Evolutionary conservation across 768 basidiomycete genomes (phyloP), one percentile per base, ranked within the genome.

Genomic region (Rhodotorula sphaerocarpa): DNA sequence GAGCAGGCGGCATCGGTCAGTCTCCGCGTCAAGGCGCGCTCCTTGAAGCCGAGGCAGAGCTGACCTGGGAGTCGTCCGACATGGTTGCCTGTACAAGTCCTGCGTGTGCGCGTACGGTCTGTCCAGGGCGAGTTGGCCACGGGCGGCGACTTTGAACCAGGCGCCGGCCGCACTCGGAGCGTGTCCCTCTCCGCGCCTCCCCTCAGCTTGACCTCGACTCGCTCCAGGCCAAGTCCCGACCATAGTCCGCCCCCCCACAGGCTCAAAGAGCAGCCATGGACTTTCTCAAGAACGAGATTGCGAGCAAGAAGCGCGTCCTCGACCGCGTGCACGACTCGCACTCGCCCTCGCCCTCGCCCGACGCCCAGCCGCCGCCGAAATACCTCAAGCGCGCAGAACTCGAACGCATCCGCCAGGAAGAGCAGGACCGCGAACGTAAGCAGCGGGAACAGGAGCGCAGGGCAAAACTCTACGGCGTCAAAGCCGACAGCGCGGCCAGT

Each of bases 381-480:
- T 97, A 97, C 75, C 82, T 95, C 82, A 84, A 87, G 44, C 81
- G 86, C 67, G 88, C 87, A 23, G 93, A 97, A n/a, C 76, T 95
- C 20, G 91, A 96, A 68, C 82, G 81, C 27, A 73, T 88, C 44
- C 36, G 68, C 7, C 81, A 79, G 65, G 80, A 76, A 46, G 79
- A 81, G 54, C 74, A 78, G 59, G 75, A 78, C 44, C 31, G 55
- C 10, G 78, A 78, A 60, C 75, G 75, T 51, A 73, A 81, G 66
- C 80, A 80, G 67, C 64, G 56, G 55, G 70, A 76, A 79, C 63
- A 79, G 78, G 69, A 72, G 67, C 54, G 77, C 76, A 71, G 66
- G n/a, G 69, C 60, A 54, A 71, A 70, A 58, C 66, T 67, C 12
- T 74, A 74, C 61, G 73, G 70, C 50, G n/a, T n/a, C n/a, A n/a